Base-by-base conservation (phyloP, 768 basidiomycete genomes). In the Mycena pura region DNA sequence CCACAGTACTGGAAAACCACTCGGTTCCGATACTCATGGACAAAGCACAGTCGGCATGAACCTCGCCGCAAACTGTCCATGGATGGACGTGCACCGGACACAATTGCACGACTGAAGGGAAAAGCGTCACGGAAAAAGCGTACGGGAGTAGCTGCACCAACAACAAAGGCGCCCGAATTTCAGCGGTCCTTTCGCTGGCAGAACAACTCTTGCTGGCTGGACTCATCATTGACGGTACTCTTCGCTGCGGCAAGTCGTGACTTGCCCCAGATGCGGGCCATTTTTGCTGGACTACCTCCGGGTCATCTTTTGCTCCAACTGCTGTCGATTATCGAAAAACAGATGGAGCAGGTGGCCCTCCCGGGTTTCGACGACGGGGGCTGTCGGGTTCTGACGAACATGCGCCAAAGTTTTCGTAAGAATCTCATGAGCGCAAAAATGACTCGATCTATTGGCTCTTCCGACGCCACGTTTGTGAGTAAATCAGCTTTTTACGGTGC, bases 131-230 rank as follows among this genome's bases (percentile, higher is more conserved):
- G 21, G 7, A 44, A 47, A 47, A 47, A 9, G 14, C 5, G 27
- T 5, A 47, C 6, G 8, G 46, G 29, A 47, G 21, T 5, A 28
- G 25, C 46, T 28, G 25, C 46, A 6, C 36, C 24, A 6, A 53
- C 40, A 32, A 6, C 24, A 24, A n/a, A 28, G 41, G 29, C 45
- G 17, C 29, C 34, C 34, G 46, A 50, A 28, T 61, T 40, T 45
- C 54, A 62, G 39, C 54, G 47, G 25, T 63, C 48, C 3, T 63
- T 40, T 38, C 50, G 27, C 24, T 63, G 61, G 61, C 5, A 11
- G 14, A 28, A 34, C 27, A 63, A 63, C 34, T 63, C 61, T 24
- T 63, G 55, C 32, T 57, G 55, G 55, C 38, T 63, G 40, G 61
- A 63, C 43, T 51, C 61, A 1, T 51, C 49, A 0, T 38, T 63